Evolutionary conservation across 2,329 filamentous ascomycete genomes (phyloP), one percentile per base, ranked within the genome.

Genomic region (Paracorniculantispora psalliotae): DNA sequence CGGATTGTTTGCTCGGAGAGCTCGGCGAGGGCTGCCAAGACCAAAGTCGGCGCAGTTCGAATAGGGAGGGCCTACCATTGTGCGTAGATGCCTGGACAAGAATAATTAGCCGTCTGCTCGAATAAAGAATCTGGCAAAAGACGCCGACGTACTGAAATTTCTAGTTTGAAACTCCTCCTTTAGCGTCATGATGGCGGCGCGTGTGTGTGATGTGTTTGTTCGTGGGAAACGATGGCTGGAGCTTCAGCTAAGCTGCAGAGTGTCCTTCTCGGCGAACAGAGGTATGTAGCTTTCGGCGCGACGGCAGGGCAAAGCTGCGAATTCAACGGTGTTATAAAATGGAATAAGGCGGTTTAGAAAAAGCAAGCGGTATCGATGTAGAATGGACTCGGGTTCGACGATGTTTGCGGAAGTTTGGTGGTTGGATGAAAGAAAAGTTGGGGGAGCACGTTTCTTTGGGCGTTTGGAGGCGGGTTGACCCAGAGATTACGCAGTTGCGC

Each of bases 131-230:
- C 10, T n/a, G 15, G 9, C 50, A 19, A 54, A 64, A 58, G 46
- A 46, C 57, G 51, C 63, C 56, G 61, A 77, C 86, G 69, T 79
- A 89, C 86, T 90, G 76, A 90, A 90, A 77, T 90, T 90, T 69
- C 87, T 80, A 62, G 86, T 87, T 71, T 81, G 81, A 71, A 90
- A 88, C 75, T 89, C 86, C 70, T 89, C 86, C 74, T 83, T 83
- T 77, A 89, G 80, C 72, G 85, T 82, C 86, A 89, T 89, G 63
- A 77, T 86, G 79, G 67, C n/a, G n/a, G n/a, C n/a, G 70, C 68
- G 64, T 19, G 53, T 62, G 56, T 51, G 57, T 41, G 57, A 15
- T 30, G 50, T 49, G 50, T 41, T 37, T 15, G 47, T 15, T 46
- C 35, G 21, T 13, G 30, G 41, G 30, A 47, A n/a, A n/a, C n/a